phyloP scores from a whole-genome alignment of 805 yeast species.

The Phaffomyces opuntiae region DNA sequence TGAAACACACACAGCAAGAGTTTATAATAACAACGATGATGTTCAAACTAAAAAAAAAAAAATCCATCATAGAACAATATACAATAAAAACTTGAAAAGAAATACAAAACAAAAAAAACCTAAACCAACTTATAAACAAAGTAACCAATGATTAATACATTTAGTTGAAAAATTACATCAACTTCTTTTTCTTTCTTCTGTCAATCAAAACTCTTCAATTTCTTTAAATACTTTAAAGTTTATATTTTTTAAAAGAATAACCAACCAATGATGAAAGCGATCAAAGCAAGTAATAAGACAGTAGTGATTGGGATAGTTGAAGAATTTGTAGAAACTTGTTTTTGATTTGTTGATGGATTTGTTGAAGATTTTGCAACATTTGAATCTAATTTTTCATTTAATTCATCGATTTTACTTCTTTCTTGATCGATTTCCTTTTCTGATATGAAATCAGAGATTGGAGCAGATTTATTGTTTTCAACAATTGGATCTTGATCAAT shows the following conservation, averaged over 20 bases:
- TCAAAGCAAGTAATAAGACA: constrained; percentile 44
- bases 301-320: constrained; percentile 40
- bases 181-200: too few species aligned
- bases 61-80: background rate
- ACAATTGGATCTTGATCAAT: background rate
- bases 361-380: constrained; percentile 24
- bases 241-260: constrained; percentile 34
- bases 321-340: constrained; percentile 26
- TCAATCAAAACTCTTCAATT: too few species aligned
- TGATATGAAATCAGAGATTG: too few species aligned
- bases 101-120: background rate
- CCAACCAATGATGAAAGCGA: constrained; percentile 62
- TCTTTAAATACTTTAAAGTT: background rate
- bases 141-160: background rate
- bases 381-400: constrained; percentile 39
- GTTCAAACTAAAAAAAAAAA: background rate
- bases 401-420: constrained; percentile 34
- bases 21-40: background rate
- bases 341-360: constrained; percentile 8
- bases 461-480: background rate
- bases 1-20: background rate
- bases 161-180: too few species aligned
- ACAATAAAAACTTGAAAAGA: background rate
- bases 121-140: background rate
- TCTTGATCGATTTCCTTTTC: constrained; percentile 32